Percentiles rank a stretch among this genome's conserved stretches.
These are phyloP conservation scores for Aspergillus ochraceoroseus DNA, from an alignment of 2,329 filamentous ascomycete species.

Conservation along the genomic window DNA sequence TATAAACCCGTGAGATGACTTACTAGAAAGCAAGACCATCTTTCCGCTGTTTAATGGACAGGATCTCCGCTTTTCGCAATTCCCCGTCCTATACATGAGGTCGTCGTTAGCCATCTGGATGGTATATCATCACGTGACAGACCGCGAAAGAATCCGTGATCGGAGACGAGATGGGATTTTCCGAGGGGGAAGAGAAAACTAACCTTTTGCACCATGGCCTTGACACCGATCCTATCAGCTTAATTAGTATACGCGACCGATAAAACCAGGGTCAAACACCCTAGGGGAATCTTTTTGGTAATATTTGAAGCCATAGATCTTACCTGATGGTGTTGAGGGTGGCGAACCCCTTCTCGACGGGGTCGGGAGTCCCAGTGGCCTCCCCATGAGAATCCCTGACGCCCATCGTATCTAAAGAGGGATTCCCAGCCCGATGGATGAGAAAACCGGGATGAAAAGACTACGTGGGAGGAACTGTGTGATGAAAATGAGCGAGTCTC, in stretches of 20 bases:
- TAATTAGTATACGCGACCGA: conserved; percentile 36
- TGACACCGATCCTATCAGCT: conserved; percentile 57
- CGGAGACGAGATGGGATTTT: conserved; percentile 8
- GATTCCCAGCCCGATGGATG: conserved; percentile 3
- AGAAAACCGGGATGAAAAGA: conserved; percentile 11
- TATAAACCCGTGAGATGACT: conserved; percentile 14
- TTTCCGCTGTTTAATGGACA: conserved; percentile 89
- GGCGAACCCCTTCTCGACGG: conserved; percentile 71
- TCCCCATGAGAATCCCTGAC: conserved; percentile 53
- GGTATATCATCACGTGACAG: conserved; percentile 30
- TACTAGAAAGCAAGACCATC: conserved; percentile 80
- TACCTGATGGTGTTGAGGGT: conserved; percentile 79
- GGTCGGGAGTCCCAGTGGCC: conserved; percentile 52
- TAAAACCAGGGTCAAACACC: conserved; percentile 21
- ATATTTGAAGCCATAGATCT: conserved; percentile 30
- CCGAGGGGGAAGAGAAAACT: no score
- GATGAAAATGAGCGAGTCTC: conserved; percentile 14
- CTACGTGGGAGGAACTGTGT: conserved; percentile 6
- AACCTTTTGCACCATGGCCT: conserved; percentile 66
- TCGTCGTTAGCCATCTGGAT: conserved; percentile 1
- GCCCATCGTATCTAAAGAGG: conserved; percentile 45
- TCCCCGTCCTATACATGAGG: conserved; percentile 60
- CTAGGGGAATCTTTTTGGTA: neutral
- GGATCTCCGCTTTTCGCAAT: conserved; percentile 84
- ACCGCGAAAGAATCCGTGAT: conserved; percentile 19